Base-by-base conservation (phyloP, 179 eudicot genomes). In the Patellifolia procumbens region DNA sequence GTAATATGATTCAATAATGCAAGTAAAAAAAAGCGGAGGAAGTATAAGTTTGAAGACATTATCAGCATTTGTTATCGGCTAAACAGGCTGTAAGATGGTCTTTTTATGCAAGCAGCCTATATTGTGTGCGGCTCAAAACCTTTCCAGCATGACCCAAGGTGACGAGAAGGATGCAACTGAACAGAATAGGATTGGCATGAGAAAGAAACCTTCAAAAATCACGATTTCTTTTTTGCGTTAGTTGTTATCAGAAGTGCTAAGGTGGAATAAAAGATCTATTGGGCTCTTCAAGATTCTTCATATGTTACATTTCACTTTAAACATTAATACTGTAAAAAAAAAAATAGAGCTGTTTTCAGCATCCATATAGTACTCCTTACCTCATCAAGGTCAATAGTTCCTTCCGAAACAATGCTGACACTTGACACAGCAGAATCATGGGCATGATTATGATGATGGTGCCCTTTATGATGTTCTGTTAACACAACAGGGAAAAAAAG, bases 321-420 rank as follows among this genome's bases (percentile, higher is more conserved):
- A 29, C 35, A 68, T 46, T 17, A 3, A 67, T 24, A 29, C 32
- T n/a, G n/a, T n/a, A n/a, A 15, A 68, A 46, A 16, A 4, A 13
- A 7, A 28, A n/a, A 43, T 3, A n/a, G n/a, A n/a, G 43, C n/a
- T 13, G n/a, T n/a, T 68, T 46, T 45, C 26, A 68, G 24, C 19
- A 43, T 68, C 37, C 28, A 48, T 24, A 70, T 15, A 29, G 60
- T 26, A 49, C 7, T 74, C 70, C 62, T 84, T 89, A 94, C 98
- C 90, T 94, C 97, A 66, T 94, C 96, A 76, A 92, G 93, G 80
- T 94, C 98, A 72, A 94, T 86, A 73, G 76, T 80, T 72, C 91
- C 96, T 85, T 94, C 98, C 1, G 91, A 87, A 83, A 94, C 97
- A 76, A 94, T 90, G 81, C 97, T 92, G 73, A 90, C 89, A 75